phyloP scores from a whole-genome alignment of 257 asterid species.

The Buddleja alternifolia region DNA sequence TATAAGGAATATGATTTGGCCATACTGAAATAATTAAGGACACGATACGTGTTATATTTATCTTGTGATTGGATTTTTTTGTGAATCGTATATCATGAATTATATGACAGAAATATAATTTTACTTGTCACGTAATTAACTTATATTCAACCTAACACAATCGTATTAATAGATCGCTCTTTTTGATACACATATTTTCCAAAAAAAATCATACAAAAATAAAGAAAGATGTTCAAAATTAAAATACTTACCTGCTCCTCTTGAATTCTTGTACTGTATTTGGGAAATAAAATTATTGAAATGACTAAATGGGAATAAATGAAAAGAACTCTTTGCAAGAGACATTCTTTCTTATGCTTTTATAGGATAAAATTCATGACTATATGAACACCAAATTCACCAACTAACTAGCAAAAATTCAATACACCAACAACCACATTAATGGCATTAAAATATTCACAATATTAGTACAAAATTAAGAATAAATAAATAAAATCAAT shows the following conservation, averaged over 20 bases:
- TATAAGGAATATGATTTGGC: too few relatives aligned
- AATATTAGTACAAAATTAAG: neutral
- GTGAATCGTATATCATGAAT: too few relatives aligned
- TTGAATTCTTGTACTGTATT: slow-evolving; percentile 11
- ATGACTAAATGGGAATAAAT: slow-evolving; percentile 19
- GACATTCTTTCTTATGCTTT: slow-evolving; percentile 27
- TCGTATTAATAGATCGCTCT: too few relatives aligned
- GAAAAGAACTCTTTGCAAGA: neutral
- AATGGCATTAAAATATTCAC: slow-evolving; percentile 32
- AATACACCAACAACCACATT: slow-evolving; percentile 49
- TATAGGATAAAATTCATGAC: slow-evolving; percentile 2
- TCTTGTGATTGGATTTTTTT: too few relatives aligned
- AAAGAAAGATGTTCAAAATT: neutral
- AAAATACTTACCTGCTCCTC: neutral
- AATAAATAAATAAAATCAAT: neutral
- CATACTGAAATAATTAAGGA: too few relatives aligned
- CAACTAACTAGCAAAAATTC: slow-evolving; percentile 21
- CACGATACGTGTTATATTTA: too few relatives aligned
- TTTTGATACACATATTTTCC: too few relatives aligned
- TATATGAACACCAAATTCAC: slow-evolving; percentile 12
- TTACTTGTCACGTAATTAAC: too few relatives aligned
- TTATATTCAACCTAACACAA: too few relatives aligned
- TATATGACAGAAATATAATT: too few relatives aligned
- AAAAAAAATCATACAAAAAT: neutral
- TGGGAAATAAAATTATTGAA: slow-evolving; percentile 16